Conservation (phyloP, 352 stramenopile species). For the Phytophthora cryptogea region DNA sequence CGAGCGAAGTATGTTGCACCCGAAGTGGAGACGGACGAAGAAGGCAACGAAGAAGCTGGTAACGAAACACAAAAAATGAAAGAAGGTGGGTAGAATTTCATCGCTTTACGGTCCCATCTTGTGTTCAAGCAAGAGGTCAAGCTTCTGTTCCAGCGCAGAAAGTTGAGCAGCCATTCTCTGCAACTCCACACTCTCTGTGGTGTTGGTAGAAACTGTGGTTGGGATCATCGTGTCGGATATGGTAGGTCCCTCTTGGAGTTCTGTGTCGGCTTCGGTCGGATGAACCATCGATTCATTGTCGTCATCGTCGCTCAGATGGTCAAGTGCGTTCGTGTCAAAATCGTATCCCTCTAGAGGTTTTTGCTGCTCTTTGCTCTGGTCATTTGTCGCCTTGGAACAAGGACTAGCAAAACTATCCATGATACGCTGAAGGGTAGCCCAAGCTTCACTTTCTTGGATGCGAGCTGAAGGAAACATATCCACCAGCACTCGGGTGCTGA, state of each 20-base stretch:
- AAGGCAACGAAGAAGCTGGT: neutral
- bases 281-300: slow-evolving; percentile 5
- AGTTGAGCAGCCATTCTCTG: slow-evolving; percentile 21
- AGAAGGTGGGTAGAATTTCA: neutral
- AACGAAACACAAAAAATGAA: neutral
- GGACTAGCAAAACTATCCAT: slow-evolving; percentile 10
- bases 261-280: neutral
- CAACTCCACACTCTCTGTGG: slow-evolving; percentile 5
- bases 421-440: slow-evolving; percentile 32
- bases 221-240: neutral
- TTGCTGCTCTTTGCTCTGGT: neutral
- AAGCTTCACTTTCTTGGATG: slow-evolving; percentile 31
- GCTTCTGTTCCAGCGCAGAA: slow-evolving; percentile 21
- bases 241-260: slow-evolving; percentile 1
- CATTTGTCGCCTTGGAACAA: neutral
- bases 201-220: neutral
- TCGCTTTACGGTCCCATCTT: neutral
- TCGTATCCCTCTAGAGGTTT: neutral
- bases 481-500: slow-evolving; percentile 22
- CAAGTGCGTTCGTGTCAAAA: neutral
- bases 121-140: slow-evolving; percentile 29
- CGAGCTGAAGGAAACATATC: slow-evolving; percentile 26
- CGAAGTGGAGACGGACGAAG: slow-evolving; percentile 17
- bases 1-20: slow-evolving; percentile 40
- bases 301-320: slow-evolving; percentile 3